Conservation (phyloP, 192 early-diverging fungal genomes). For the Coemansia sp. region DNA sequence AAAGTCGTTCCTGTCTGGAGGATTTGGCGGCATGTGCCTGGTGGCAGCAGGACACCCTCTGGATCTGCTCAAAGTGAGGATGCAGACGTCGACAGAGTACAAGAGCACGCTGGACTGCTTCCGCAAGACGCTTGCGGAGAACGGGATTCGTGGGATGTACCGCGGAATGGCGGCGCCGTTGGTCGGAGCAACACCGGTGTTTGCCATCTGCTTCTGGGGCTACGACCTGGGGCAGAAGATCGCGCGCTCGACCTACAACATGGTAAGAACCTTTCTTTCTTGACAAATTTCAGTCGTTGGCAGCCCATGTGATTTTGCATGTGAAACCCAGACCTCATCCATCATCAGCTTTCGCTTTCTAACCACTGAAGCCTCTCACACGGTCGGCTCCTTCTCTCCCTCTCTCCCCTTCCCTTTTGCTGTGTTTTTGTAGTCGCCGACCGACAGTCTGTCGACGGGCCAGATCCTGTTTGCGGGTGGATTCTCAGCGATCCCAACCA, state of each 20-base stretch:
- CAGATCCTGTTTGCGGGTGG: slow-evolving; percentile 89
- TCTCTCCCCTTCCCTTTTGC: not conserved
- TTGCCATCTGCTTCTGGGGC: slow-evolving; percentile 92
- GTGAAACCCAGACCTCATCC: not conserved
- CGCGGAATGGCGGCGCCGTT: slow-evolving; percentile 93
- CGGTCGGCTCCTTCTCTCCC: not conserved
- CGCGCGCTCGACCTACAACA: slow-evolving; percentile 41
- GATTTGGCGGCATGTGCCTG: slow-evolving; percentile 83
- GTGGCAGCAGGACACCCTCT: slow-evolving; percentile 79
- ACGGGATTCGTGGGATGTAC: slow-evolving; percentile 91
- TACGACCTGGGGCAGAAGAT: slow-evolving; percentile 56
- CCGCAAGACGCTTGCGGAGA: slow-evolving; percentile 85
- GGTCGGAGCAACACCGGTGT: slow-evolving; percentile 93
- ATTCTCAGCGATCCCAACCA: slow-evolving; percentile 94
- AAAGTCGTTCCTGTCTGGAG: slow-evolving; percentile 92
- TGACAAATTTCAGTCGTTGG: not conserved
- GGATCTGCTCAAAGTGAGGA: slow-evolving; percentile 90
- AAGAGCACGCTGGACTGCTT: slow-evolving; percentile 88
- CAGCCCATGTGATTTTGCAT: slow-evolving; percentile 13
- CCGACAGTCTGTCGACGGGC: slow-evolving; percentile 59
- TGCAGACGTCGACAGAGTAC: slow-evolving; percentile 90
- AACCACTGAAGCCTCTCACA: not conserved
- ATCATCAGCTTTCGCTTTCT: too few species aligned
- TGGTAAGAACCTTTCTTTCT: slow-evolving; percentile 29
- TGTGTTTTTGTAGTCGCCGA: slow-evolving; percentile 29